Evolutionary conservation across 2,329 filamentous ascomycete genomes (phyloP).

Genomic region (Juglanconis oblonga): DNA sequence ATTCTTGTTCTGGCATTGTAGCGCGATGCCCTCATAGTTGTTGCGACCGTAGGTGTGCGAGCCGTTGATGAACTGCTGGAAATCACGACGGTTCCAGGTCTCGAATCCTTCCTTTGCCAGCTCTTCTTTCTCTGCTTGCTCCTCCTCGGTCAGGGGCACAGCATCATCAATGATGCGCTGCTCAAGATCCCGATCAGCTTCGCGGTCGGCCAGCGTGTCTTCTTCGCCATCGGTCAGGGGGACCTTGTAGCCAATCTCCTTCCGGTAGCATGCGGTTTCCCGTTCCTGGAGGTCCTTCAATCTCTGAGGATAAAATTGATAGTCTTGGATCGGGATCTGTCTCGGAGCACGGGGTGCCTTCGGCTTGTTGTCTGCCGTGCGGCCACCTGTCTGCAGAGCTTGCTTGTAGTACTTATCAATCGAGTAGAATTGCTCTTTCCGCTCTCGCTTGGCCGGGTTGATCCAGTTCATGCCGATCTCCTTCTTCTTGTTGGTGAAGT

Average conservation of each 20-base stretch:
- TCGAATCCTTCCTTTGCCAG: conserved; percentile 84
- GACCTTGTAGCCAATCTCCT: conserved; percentile 94
- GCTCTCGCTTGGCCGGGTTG: conserved; percentile 95
- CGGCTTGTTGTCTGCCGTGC: conserved; percentile 80
- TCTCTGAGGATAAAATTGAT: conserved; percentile 89
- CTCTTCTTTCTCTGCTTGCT: conserved; percentile 79
- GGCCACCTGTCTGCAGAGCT: conserved; percentile 74
- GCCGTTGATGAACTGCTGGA: conserved; percentile 96
- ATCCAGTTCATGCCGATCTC: conserved; percentile 95
- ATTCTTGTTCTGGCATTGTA: conserved; percentile 88
- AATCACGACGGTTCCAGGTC: conserved; percentile 95
- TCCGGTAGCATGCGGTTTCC: conserved; percentile 92
- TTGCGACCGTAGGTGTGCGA: conserved; percentile 88
- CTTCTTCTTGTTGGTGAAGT: conserved; percentile 88
- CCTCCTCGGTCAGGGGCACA: conserved; percentile 81
- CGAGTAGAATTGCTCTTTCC: conserved; percentile 96
- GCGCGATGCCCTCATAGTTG: conserved; percentile 80
- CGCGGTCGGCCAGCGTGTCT: conserved; percentile 75
- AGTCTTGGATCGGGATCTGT: conserved; percentile 89
- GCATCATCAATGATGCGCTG: conserved; percentile 94
- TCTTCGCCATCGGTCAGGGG: conserved; percentile 85
- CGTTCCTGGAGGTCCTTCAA: conserved; percentile 90
- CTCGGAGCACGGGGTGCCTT: conserved; percentile 95
- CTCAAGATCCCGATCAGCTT: conserved; percentile 81
- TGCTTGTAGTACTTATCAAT: conserved; percentile 99